Base-by-base conservation (phyloP, 108 stramenopile genomes). In the Bacterosira constricta region DNA sequence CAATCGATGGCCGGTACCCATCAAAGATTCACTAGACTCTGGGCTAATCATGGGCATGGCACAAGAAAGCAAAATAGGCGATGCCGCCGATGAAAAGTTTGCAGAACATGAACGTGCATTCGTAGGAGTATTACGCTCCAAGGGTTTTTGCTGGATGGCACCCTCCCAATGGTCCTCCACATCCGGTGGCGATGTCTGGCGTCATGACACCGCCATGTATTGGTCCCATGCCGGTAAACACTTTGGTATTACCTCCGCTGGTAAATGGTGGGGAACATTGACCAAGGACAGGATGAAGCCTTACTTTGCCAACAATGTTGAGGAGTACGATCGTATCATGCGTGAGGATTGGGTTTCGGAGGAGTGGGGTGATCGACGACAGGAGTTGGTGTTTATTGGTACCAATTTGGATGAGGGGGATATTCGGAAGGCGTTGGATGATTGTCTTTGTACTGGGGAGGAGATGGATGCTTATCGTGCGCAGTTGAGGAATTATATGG, bases 71-170 rank as follows among this genome's bases (percentile, higher is more conserved):
- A 31, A 83, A 6, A 34, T 57, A 20, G 68, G 57, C 3, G 69
- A 80, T 61, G 79, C 77, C 15, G 31, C 46, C 17, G 56, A 73
- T 23, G 72, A 71, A 13, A 52, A 71, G n/a, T 80, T 57, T 27
- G 44, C 59, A 18, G 71, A 75, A 25, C 63, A 63, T n/a, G 53
- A 63, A 1, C 67, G 54, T 30, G 86, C 86, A 20, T 90, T 95
- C 66, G 63, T 72, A 15, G 91, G 90, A 37, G 87, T 98, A 1
- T 53, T 99, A 32, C 86, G 98, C 2, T 86, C 84, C 44, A 99
- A 99, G 77, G 98, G 98, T 6, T 99, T 99, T 70, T 87, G 95
- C 62, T 99, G 98, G 98, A 87, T 98, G 79, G 94, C 95, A 25
- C 94, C 95, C 15, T 84, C 68, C 6, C 69, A 80, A 26, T 96